Evolutionary conservation across 2,329 filamentous ascomycete species (phyloP).

Genomic region (Diaporthe nobilis): DNA sequence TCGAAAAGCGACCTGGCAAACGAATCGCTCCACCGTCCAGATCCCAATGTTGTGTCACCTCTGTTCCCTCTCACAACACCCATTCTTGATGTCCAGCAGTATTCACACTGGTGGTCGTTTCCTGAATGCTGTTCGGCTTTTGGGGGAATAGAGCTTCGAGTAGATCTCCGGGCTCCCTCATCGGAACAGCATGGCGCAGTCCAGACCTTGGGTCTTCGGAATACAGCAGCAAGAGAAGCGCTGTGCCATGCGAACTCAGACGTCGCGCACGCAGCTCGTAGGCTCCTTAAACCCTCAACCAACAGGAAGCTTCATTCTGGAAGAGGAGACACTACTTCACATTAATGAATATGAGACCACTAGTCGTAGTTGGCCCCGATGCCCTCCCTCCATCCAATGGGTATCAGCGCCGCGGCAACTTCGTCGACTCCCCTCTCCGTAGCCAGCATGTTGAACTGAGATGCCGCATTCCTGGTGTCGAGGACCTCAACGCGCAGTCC

Average conservation of each 20-base stretch:
- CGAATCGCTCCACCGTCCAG: neutral
- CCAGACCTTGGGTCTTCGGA: neutral
- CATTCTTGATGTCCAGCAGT: too few relatives aligned
- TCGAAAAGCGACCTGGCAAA: too few relatives aligned
- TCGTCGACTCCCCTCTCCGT: constrained; percentile 90
- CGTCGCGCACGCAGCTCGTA: neutral
- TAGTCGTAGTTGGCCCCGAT: constrained; percentile 54
- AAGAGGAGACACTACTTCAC: neutral
- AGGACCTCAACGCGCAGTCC: constrained; percentile 90
- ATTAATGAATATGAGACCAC: neutral
- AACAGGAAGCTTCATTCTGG: neutral
- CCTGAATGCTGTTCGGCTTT: neutral
- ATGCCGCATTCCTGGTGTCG: constrained; percentile 93
- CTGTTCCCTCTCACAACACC: too few relatives aligned
- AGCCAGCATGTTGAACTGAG: constrained; percentile 95
- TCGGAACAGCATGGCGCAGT: neutral
- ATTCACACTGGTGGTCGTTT: neutral
- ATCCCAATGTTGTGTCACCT: too few relatives aligned
- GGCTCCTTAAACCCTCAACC: neutral
- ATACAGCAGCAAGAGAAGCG: neutral
- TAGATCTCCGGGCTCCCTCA: neutral
- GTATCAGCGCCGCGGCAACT: constrained; percentile 89
- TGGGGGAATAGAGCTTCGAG: neutral
- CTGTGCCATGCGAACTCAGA: neutral
- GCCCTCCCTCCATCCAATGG: constrained; percentile 83